A percentile compares a stretch with the other conserved stretches of the same genome.
Conservation (phyloP, 148 eudicot genomes). For the Silene conica region DNA sequence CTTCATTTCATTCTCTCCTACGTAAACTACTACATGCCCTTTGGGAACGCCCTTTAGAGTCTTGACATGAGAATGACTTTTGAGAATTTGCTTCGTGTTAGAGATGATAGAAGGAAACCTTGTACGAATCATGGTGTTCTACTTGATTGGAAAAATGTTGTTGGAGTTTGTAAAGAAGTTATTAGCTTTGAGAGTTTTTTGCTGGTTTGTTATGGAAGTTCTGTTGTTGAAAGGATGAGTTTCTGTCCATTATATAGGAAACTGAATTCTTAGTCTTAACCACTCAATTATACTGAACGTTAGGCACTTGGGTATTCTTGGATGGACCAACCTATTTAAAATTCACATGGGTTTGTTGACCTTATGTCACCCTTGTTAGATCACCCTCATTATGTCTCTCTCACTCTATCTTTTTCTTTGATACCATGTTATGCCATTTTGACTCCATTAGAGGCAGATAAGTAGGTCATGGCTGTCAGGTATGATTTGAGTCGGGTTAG, state of each 20-base stretch:
- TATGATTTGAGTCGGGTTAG: too few relatives aligned
- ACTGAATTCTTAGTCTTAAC: background rate
- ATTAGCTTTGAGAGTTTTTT: background rate
- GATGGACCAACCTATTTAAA: conserved; percentile 12
- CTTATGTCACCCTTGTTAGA: background rate
- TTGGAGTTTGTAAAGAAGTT: background rate
- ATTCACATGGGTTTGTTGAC: conserved; percentile 13
- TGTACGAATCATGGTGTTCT: background rate
- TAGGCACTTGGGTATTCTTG: background rate
- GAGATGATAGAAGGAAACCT: conserved; percentile 9
- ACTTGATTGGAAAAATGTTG: background rate
- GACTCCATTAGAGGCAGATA: background rate
- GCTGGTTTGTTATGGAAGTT: background rate
- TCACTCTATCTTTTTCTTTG: too few relatives aligned
- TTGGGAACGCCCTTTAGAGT: conserved; percentile 37
- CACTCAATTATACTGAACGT: conserved; percentile 9
- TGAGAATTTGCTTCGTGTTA: conserved; percentile 26
- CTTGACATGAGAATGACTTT: conserved; percentile 21
- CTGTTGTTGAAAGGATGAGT: background rate
- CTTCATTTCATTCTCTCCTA: conserved; percentile 40
- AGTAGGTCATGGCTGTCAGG: background rate
- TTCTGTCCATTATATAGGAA: background rate
- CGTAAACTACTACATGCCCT: conserved; percentile 52
- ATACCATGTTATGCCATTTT: background rate
- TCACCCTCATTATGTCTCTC: too few relatives aligned